Conservation (phyloP, 2,329 filamentous ascomycete species). For the Colletotrichum spinosum region DNA sequence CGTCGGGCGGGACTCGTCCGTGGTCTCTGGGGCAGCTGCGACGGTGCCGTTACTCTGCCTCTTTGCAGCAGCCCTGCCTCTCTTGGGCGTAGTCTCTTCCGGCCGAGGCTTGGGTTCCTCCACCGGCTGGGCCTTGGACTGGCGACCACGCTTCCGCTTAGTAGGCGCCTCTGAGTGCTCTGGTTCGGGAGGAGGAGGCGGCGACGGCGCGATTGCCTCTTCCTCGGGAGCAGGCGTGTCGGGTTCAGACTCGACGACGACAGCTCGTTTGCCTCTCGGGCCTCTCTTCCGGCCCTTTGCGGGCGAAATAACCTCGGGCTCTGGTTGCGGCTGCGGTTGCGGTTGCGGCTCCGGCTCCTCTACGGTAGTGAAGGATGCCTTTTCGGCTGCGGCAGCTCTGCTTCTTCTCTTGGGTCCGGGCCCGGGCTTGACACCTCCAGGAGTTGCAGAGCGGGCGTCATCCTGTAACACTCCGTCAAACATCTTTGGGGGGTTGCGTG, state of each 20-base stretch:
- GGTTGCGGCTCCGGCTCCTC: conserved; percentile 18
- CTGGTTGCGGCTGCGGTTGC: conserved; percentile 19
- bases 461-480: conserved; percentile 64
- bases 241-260: conserved; percentile 33
- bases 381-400: conserved; percentile 37
- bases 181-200: conserved; percentile 29
- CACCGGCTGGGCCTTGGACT: conserved; percentile 29
- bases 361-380: conserved; percentile 2
- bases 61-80: conserved; percentile 29
- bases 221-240: conserved; percentile 28
- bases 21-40: conserved; percentile 38
- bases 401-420: conserved; percentile 45
- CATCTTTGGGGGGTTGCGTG: conserved; percentile 62
- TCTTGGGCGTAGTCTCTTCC: conserved; percentile 29
- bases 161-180: conserved; percentile 22
- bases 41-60: conserved; percentile 32
- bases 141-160: conserved; percentile 37
- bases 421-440: conserved; percentile 43
- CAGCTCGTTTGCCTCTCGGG: conserved; percentile 24
- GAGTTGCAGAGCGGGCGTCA: conserved; percentile 60
- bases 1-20: conserved; percentile 62
- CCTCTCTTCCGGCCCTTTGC: conserved; percentile 31
- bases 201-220: conserved; percentile 27
- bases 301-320: conserved; percentile 21
- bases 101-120: conserved; percentile 20